phyloP scores from a whole-genome alignment of 495 filamentous ascomycete genomes.

The Talaromyces proteolyticus region DNA sequence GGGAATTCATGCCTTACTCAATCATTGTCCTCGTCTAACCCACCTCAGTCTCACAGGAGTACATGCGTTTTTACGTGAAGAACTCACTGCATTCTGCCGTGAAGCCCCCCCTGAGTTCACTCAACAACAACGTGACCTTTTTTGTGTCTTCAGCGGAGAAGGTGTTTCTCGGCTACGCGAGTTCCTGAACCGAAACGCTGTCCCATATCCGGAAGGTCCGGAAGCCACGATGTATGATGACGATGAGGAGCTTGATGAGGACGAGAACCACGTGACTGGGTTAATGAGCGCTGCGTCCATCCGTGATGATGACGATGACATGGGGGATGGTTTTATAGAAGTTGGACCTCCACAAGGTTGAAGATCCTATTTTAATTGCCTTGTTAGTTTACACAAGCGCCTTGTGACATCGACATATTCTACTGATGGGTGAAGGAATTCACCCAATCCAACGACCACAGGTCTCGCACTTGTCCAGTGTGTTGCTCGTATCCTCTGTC shows the following conservation, averaged over 20 bases:
- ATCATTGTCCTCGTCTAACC: conserved; percentile 85
- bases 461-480: not conserved
- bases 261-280: conserved; percentile 49
- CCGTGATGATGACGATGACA: conserved; percentile 43
- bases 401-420: not conserved
- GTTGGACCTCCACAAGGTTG: conserved; percentile 35
- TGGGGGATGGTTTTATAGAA: conserved; percentile 33
- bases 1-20: conserved; percentile 87
- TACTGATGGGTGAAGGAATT: not conserved
- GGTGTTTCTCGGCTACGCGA: conserved; percentile 74
- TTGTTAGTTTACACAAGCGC: not conserved
- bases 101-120: conserved; percentile 90
- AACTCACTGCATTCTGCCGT: conserved; percentile 77
- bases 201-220: conserved; percentile 26
- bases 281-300: conserved; percentile 48
- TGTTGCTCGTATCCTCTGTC: not conserved
- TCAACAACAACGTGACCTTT: conserved; percentile 87
- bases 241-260: conserved; percentile 48
- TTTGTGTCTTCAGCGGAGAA: conserved; percentile 92
- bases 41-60: conserved; percentile 97
- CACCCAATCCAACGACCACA: not conserved
- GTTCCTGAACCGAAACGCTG: conserved; percentile 55
- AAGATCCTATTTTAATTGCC: conserved; percentile 5
- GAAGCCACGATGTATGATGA: conserved; percentile 52
- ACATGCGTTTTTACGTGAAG: conserved; percentile 65